Conservation (phyloP, 2,329 filamentous ascomycete genomes). For the Podosphaera fusca region DNA sequence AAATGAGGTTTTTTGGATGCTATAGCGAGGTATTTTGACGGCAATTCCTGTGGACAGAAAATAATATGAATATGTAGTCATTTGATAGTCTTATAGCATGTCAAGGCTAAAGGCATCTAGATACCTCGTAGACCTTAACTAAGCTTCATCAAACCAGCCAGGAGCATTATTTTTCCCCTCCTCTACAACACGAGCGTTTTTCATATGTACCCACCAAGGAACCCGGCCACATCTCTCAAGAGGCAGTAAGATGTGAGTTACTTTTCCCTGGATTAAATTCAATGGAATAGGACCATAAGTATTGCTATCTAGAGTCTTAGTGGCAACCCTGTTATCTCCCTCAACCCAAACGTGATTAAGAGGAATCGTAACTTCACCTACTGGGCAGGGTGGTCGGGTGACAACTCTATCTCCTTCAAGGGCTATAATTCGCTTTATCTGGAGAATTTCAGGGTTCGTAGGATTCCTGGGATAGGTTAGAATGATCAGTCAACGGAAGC, state of each 20-base stretch:
- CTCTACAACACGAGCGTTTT: slow-evolving; percentile 20
- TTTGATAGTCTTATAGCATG: no score
- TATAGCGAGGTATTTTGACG: no score
- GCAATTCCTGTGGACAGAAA: no score
- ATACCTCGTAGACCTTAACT: neutral
- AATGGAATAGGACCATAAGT: slow-evolving; percentile 67
- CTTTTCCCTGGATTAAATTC: slow-evolving; percentile 50
- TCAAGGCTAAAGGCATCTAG: no score
- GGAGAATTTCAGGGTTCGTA: slow-evolving; percentile 39
- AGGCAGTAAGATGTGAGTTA: slow-evolving; percentile 52
- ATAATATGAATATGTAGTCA: no score
- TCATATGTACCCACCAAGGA: slow-evolving; percentile 29
- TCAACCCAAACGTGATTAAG: slow-evolving; percentile 85
- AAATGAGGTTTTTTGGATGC: no score
- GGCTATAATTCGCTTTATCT: slow-evolving; percentile 65
- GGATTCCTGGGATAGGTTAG: slow-evolving; percentile 33
- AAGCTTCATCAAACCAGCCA: slow-evolving; percentile 3
- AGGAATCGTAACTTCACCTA: slow-evolving; percentile 39
- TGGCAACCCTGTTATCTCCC: slow-evolving; percentile 43
- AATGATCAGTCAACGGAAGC: neutral
- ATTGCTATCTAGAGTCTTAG: slow-evolving; percentile 62
- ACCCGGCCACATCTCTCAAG: slow-evolving; percentile 32
- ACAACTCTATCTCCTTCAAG: slow-evolving; percentile 57
- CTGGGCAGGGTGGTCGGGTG: slow-evolving; percentile 37
- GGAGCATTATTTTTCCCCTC: slow-evolving; percentile 10